Conservation (phyloP, 2,329 filamentous ascomycete genomes). For the Aureobasidium mangrovei region DNA sequence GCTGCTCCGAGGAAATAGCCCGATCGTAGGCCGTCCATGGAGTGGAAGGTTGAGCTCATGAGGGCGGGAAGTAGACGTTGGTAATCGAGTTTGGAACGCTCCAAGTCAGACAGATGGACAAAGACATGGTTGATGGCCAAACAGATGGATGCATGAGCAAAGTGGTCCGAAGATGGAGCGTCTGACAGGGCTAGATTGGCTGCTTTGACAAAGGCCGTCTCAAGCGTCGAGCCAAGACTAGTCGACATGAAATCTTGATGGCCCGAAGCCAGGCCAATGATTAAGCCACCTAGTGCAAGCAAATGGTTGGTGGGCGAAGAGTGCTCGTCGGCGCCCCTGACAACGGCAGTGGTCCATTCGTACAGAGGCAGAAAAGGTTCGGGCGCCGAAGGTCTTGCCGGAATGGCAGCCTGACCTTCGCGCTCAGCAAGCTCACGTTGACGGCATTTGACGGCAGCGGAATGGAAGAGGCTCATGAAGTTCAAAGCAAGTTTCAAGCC, state of each 20-base stretch:
- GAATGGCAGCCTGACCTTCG: slow-evolving; percentile 17
- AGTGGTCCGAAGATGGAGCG: slow-evolving; percentile 42
- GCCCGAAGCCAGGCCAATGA: slow-evolving; percentile 65
- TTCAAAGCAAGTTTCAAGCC: slow-evolving; percentile 55
- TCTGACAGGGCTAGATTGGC: slow-evolving; percentile 64
- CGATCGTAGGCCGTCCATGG: slow-evolving; percentile 63
- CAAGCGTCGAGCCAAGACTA: slow-evolving; percentile 57
- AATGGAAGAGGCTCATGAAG: slow-evolving; percentile 63
- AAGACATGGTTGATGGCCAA: slow-evolving; percentile 72
- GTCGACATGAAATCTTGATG: slow-evolving; percentile 55
- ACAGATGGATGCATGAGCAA: slow-evolving; percentile 45
- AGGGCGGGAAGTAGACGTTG: slow-evolving; percentile 60
- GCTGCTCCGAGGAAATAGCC: slow-evolving; percentile 67
- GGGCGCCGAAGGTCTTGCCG: slow-evolving; percentile 19
- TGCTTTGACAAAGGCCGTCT: slow-evolving; percentile 64
- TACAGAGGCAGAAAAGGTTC: slow-evolving; percentile 33
- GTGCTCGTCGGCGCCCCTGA: slow-evolving; percentile 51
- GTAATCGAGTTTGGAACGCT: slow-evolving; percentile 54
- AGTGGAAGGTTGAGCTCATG: slow-evolving; percentile 58
- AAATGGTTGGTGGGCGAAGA: slow-evolving; percentile 72
- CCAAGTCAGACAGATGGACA: slow-evolving; percentile 55
- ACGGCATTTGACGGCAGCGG: slow-evolving; percentile 50
- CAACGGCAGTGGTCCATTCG: slow-evolving; percentile 51
- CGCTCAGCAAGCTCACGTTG: slow-evolving; percentile 38
- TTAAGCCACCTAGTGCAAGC: slow-evolving; percentile 67